Evolutionary conservation across 164 flowering plant species (phyloP).

Genomic region (Vitis cinerea): DNA sequence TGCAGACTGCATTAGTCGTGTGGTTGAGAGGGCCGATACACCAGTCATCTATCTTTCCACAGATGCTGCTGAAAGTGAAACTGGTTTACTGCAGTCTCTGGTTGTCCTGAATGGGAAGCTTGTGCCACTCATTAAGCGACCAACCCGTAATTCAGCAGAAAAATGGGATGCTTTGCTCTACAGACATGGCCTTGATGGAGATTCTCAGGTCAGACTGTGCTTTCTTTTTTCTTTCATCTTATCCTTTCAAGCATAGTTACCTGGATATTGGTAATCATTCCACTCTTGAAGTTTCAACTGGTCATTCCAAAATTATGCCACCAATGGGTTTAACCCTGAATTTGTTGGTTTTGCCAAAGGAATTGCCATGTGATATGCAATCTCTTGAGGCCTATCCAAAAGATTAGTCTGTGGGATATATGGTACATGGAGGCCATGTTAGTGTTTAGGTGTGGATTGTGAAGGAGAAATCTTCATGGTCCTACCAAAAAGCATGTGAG

Average conservation of each 20-base stretch:
- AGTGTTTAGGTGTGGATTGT: too few relatives aligned
- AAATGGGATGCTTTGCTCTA: constrained; percentile 96
- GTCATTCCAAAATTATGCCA: too few relatives aligned
- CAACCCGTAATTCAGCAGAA: constrained; percentile 78
- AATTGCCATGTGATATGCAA: too few relatives aligned
- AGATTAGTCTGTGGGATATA: too few relatives aligned
- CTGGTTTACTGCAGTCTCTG: constrained; percentile 77
- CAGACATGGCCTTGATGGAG: constrained; percentile 65
- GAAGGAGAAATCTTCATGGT: too few relatives aligned
- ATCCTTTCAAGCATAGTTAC: background rate
- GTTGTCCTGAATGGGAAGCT: constrained; percentile 60
- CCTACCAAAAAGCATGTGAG: too few relatives aligned
- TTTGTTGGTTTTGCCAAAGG: too few relatives aligned
- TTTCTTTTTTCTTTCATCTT: background rate
- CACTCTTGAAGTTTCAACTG: too few relatives aligned
- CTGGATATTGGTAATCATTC: background rate
- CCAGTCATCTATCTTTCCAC: constrained; percentile 95
- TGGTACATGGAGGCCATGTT: too few relatives aligned
- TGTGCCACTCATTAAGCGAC: constrained; percentile 86
- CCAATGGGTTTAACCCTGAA: too few relatives aligned
- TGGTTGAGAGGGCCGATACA: constrained; percentile 72
- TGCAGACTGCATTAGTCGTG: constrained; percentile 78
- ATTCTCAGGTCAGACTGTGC: constrained; percentile 62
- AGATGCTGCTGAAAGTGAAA: constrained; percentile 99
- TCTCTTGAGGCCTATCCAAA: too few relatives aligned